phyloP scores from a whole-genome alignment of 1,284 basidiomycete genomes.

The Anthracocystis setariae region DNA sequence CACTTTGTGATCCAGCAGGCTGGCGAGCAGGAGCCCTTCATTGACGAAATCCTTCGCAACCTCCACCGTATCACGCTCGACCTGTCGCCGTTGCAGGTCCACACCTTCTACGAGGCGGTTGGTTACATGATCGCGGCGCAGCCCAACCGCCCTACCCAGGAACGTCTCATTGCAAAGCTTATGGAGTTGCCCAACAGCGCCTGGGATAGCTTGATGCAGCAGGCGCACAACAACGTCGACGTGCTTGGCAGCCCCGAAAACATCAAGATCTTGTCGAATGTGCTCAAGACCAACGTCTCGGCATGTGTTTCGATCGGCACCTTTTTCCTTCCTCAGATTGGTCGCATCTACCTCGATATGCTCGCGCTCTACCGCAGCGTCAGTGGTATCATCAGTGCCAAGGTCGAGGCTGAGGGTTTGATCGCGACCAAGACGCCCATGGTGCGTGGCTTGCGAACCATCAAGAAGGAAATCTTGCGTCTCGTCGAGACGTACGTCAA shows the following conservation, averaged over 20 bases:
- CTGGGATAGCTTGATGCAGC: constrained; percentile 97
- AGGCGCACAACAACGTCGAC: constrained; percentile 92
- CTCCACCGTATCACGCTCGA: constrained; percentile 95
- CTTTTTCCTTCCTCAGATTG: constrained; percentile 96
- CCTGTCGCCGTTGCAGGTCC: constrained; percentile 87
- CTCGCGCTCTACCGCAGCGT: constrained; percentile 97
- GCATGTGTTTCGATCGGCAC: constrained; percentile 96
- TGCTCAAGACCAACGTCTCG: constrained; percentile 98
- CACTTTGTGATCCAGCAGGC: constrained; percentile 99
- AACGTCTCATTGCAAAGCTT: constrained; percentile 90
- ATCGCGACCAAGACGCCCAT: constrained; percentile 98
- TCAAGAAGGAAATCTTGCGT: constrained; percentile 98
- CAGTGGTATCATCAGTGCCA: constrained; percentile 95
- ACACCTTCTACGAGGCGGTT: constrained; percentile 79
- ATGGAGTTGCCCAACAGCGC: constrained; percentile 99
- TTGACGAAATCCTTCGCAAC: constrained; percentile 93
- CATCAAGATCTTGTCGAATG: constrained; percentile 96
- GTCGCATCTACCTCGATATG: constrained; percentile 97
- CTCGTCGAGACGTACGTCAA: constrained; percentile 95
- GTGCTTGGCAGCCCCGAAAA: constrained; percentile 91
- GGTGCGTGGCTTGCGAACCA: constrained; percentile 90
- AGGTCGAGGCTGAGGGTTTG: constrained; percentile 79
- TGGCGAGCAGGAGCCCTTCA: constrained; percentile 95
- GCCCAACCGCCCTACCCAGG: constrained; percentile 95
- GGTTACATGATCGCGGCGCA: constrained; percentile 99